Evolutionary conservation across 2,329 filamentous ascomycete species (phyloP).

Genomic region (Periconia sp.): DNA sequence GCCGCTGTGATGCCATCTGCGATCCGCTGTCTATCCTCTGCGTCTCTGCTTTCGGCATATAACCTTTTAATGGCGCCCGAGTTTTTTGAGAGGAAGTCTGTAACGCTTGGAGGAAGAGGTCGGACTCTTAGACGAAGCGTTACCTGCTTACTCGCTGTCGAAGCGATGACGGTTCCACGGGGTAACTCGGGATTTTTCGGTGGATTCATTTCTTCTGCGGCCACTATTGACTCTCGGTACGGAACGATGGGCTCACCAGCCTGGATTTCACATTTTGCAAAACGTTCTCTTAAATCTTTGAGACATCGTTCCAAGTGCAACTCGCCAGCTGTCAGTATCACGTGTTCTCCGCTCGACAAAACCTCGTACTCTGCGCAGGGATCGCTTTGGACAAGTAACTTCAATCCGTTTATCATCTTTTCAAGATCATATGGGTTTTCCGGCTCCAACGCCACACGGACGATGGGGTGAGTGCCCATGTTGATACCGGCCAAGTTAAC

Average conservation of each 20-base stretch:
- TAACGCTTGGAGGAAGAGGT: slow-evolving; percentile 76
- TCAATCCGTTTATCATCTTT: slow-evolving; percentile 90
- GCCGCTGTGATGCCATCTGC: slow-evolving; percentile 22
- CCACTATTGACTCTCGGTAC: slow-evolving; percentile 89
- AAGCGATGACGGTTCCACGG: slow-evolving; percentile 73
- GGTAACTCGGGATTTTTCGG: slow-evolving; percentile 84
- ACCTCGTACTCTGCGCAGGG: slow-evolving; percentile 96
- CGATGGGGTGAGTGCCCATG: slow-evolving; percentile 83
- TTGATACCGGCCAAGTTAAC: slow-evolving; percentile 88
- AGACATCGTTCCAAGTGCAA: slow-evolving; percentile 91
- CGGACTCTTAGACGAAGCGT: slow-evolving; percentile 74
- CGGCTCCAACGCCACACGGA: slow-evolving; percentile 93
- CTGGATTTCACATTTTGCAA: slow-evolving; percentile 92
- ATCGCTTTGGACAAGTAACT: slow-evolving; percentile 88
- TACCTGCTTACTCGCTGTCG: slow-evolving; percentile 84
- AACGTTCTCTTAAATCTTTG: slow-evolving; percentile 89
- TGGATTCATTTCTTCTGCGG: slow-evolving; percentile 87
- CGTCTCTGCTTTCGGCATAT: slow-evolving; percentile 68
- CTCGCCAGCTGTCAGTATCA: slow-evolving; percentile 90
- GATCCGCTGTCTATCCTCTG: slow-evolving; percentile 43
- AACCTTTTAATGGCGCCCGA: slow-evolving; percentile 75
- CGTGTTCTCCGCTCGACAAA: slow-evolving; percentile 89
- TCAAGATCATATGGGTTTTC: slow-evolving; percentile 86
- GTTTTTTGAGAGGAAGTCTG: slow-evolving; percentile 83
- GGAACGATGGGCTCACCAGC: slow-evolving; percentile 93